Conservation (phyloP, 2,329 filamentous ascomycete species). For the Chrysoporthe austroafricana region DNA sequence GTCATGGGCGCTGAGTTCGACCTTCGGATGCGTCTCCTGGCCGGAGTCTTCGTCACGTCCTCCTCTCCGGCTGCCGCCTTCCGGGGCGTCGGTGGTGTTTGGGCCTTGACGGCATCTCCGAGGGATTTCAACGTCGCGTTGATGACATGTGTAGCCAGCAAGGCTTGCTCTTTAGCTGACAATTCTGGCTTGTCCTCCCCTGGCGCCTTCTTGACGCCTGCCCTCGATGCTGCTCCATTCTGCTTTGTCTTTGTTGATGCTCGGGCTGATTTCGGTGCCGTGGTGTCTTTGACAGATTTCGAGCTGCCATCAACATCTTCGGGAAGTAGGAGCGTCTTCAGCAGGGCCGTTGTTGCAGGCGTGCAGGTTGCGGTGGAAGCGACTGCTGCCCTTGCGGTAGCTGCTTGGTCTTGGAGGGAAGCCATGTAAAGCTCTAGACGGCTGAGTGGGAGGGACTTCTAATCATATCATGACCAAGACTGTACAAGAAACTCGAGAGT, state of each 20-base stretch:
- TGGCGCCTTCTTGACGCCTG: slow-evolving; percentile 35
- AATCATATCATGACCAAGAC: slow-evolving; percentile 41
- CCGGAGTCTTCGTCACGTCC: slow-evolving; percentile 42
- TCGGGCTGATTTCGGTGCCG: slow-evolving; percentile 32
- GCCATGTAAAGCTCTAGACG: slow-evolving; percentile 41
- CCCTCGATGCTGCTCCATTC: slow-evolving; percentile 36
- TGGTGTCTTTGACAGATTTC: slow-evolving; percentile 28
- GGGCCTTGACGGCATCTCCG: slow-evolving; percentile 64
- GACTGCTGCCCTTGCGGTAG: slow-evolving; percentile 52
- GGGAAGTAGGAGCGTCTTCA: slow-evolving; percentile 51
- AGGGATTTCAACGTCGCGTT: slow-evolving; percentile 72
- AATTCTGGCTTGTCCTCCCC: slow-evolving; percentile 47
- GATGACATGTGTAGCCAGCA: slow-evolving; percentile 73
- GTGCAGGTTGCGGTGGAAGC: slow-evolving; percentile 52
- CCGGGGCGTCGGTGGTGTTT: slow-evolving; percentile 37
- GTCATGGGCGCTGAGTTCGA: slow-evolving; percentile 63
- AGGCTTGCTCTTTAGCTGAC: slow-evolving; percentile 62
- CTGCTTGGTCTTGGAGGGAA: slow-evolving; percentile 44
- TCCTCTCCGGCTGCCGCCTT: slow-evolving; percentile 42
- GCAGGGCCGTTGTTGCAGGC: slow-evolving; percentile 46
- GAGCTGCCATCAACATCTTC: slow-evolving; percentile 35
- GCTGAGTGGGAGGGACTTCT: slow-evolving; percentile 33
- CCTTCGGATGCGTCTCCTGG: slow-evolving; percentile 52
- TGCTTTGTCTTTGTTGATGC: slow-evolving; percentile 33
- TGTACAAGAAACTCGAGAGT: slow-evolving; percentile 33